Evolutionary conservation across 768 basidiomycete genomes (phyloP).

Genomic region (Pulveroboletus sp.): DNA sequence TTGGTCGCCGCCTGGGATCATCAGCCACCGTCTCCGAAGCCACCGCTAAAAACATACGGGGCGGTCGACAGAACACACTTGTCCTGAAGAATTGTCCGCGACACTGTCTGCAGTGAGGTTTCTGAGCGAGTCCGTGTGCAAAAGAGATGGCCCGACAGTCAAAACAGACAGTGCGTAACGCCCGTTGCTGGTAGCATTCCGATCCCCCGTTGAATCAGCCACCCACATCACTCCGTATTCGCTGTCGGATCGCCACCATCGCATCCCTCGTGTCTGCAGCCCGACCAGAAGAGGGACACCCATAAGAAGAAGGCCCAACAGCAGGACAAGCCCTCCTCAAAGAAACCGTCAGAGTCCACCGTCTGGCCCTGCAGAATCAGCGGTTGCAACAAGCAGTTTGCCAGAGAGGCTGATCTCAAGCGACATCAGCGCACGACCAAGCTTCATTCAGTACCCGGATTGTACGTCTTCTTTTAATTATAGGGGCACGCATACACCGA

Average conservation of each 20-base stretch:
- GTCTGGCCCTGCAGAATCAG: slow-evolving; percentile 79
- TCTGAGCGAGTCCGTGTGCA: slow-evolving; percentile 14
- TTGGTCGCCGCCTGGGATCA: slow-evolving; percentile 24
- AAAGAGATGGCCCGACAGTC: slow-evolving; percentile 30
- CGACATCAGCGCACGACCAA: slow-evolving; percentile 79
- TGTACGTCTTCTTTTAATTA: slow-evolving; percentile 40
- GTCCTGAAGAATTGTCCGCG: neutral
- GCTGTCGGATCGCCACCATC: slow-evolving; percentile 5
- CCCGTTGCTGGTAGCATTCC: slow-evolving; percentile 7
- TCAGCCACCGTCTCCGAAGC: slow-evolving; percentile 25
- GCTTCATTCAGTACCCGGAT: slow-evolving; percentile 67
- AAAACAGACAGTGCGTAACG: slow-evolving; percentile 32
- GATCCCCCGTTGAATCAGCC: slow-evolving; percentile 21
- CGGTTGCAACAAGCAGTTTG: slow-evolving; percentile 79
- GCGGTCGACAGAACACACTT: neutral
- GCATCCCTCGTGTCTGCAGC: slow-evolving; percentile 14
- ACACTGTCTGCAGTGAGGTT: slow-evolving; percentile 11
- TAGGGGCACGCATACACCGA: slow-evolving; percentile 15
- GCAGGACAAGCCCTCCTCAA: slow-evolving; percentile 45
- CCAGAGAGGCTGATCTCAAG: slow-evolving; percentile 78
- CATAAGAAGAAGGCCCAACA: slow-evolving; percentile 36
- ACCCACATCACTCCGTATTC: slow-evolving; percentile 7
- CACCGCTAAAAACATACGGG: slow-evolving; percentile 13
- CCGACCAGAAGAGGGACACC: slow-evolving; percentile 41
- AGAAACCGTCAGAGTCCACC: slow-evolving; percentile 47